Conservation (phyloP, 2,329 filamentous ascomycete genomes). For the Diaporthe citri region DNA sequence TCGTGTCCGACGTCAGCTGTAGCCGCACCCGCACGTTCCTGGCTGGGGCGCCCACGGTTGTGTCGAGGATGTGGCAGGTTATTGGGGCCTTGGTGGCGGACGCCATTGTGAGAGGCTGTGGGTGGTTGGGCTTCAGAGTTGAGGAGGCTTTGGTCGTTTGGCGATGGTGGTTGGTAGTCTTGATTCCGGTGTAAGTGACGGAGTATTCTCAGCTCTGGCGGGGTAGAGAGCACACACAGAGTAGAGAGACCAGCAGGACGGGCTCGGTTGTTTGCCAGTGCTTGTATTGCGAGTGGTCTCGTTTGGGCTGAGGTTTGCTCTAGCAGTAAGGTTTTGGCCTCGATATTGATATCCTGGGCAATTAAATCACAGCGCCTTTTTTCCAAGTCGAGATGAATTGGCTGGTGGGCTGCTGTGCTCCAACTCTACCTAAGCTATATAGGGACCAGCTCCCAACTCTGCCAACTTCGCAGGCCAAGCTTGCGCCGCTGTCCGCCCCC, state of each 20-base stretch:
- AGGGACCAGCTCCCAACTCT: not conserved
- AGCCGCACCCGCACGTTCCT: slow-evolving; percentile 76
- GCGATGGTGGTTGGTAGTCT: not conserved
- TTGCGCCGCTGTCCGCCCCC: slow-evolving; percentile 23
- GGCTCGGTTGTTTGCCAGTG: not conserved
- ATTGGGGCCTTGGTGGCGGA: slow-evolving; percentile 70
- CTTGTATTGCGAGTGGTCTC: not conserved
- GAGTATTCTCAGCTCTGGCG: not conserved
- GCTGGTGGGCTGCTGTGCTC: not conserved
- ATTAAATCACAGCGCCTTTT: not conserved
- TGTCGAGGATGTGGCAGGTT: slow-evolving; percentile 90
- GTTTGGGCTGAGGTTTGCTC: not conserved
- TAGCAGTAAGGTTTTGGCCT: not conserved
- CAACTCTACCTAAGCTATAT: not conserved
- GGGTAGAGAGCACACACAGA: not conserved
- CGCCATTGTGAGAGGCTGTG: slow-evolving; percentile 40
- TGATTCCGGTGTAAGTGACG: slow-evolving; percentile 12
- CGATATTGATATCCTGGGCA: not conserved
- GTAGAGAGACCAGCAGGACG: not conserved
- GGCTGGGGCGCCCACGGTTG: slow-evolving; percentile 78
- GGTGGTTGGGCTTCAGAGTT: not conserved
- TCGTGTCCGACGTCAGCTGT: slow-evolving; percentile 56
- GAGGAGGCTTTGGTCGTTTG: not conserved
- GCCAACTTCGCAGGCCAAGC: not conserved
- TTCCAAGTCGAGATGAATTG: not conserved